Conservation (phyloP, 176 grass and related monocot genomes). For the bread wheat (Triticum aestivum) region DNA sequence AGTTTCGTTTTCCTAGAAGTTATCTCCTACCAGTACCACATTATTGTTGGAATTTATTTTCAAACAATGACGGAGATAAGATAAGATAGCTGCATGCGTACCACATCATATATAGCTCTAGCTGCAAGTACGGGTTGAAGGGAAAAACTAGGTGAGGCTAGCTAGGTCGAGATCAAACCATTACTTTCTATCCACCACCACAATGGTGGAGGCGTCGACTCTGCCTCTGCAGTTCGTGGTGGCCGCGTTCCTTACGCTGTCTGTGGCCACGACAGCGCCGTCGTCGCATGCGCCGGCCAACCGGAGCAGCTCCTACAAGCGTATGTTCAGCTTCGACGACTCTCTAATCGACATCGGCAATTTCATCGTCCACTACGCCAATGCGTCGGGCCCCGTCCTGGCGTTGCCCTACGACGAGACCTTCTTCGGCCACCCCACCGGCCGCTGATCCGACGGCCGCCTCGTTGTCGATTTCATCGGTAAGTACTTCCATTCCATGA, state of each 20-base stretch:
- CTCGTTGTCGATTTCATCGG: conserved; percentile 75
- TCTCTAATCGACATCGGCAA: conserved; percentile 71
- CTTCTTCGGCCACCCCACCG: conserved; percentile 71
- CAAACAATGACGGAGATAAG: too few species aligned
- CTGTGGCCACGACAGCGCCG: background rate
- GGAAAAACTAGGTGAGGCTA: background rate
- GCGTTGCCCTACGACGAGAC: conserved; percentile 68
- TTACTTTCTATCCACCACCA: background rate
- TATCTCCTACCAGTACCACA: too few species aligned
- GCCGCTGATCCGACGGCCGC: conserved; percentile 70
- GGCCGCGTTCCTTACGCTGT: background rate
- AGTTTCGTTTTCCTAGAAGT: too few species aligned
- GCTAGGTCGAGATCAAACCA: background rate
- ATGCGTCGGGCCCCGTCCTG: conserved; percentile 30
- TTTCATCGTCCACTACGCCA: conserved; percentile 40
- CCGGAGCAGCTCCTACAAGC: conserved; percentile 36
- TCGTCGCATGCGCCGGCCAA: background rate
- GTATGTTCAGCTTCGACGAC: conserved; percentile 66
- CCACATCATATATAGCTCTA: too few species aligned
- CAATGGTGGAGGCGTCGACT: background rate
- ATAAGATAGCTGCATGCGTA: background rate
- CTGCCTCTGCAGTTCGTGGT: background rate
- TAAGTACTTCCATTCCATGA: background rate
- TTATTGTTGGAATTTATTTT: too few species aligned
- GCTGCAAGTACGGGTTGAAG: background rate